Evolutionary conservation across 441 rosid genomes (phyloP), one percentile per base, ranked within the genome.

Genomic region (Sinapis alba): DNA sequence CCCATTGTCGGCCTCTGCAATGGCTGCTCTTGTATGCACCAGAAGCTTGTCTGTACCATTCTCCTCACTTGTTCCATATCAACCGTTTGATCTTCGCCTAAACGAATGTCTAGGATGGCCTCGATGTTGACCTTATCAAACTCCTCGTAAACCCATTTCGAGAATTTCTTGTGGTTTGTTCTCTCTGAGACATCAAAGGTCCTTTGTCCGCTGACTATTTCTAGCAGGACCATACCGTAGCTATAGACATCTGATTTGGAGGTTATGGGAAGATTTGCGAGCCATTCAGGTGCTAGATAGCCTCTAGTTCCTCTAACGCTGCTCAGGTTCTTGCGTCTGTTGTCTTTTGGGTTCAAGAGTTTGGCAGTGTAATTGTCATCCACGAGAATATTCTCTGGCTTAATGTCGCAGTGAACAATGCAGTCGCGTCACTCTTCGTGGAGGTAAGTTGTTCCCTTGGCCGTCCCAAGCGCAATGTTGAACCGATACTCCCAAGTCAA

Each of bases 21-120:
- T 69, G 93, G 95, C 61, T 87, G 89, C 32, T 91, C 92, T 75
- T 91, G 96, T 51, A 89, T 84, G 79, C 97, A 87, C 94, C 98
- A 85, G 69, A 89, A 84, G 68, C 94, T 94, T 2, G 88, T 82
- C 71, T 73, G 79, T 62, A 87, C 79, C 30, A 85, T 65, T 56
- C 87, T 85, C 47, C 23, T 73, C 71, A 88, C 77, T 84, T 89
- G 88, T 24, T 86, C 86, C 53, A 66, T 68, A 75, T 91, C 81
- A 11, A 83, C 84, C 0, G 79, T 77, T 12, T 78, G 79, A 13
- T 75, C 79, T 34, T 38, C 20, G n/a, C 2, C 0, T 77, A 89
- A 65, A 47, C 78, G 81, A 8, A 79, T 77, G 73, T 89, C 95
- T 21, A 88, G 21, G 18, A 91, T 74, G 5, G 80, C 75, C 36